Evolutionary conservation across 2,329 filamentous ascomycete genomes (phyloP).

Genomic region (Tolypocladium guangdongense): DNA sequence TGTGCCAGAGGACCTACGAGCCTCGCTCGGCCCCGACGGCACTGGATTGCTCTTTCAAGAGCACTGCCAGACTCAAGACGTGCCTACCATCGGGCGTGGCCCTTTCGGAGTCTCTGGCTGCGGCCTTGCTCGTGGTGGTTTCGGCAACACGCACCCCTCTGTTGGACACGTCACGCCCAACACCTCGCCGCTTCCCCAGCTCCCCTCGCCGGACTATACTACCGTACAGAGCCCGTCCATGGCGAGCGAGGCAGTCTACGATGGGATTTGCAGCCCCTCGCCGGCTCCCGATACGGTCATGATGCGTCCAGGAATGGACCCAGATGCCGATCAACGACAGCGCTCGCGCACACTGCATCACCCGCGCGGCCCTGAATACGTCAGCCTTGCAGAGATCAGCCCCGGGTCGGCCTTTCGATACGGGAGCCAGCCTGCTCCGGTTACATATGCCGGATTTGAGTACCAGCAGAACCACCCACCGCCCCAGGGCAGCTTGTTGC

Average conservation of each 20-base stretch:
- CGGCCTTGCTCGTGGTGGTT: neutral
- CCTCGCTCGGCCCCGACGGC: neutral
- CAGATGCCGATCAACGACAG: neutral
- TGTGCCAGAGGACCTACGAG: neutral
- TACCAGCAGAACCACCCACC: neutral
- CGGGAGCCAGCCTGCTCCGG: neutral
- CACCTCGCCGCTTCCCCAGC: neutral
- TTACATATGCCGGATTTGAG: neutral
- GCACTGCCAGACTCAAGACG: neutral
- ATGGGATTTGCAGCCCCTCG: neutral
- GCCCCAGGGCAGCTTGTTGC: neutral
- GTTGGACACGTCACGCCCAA: neutral
- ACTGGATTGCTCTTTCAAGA: neutral
- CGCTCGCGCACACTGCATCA: neutral
- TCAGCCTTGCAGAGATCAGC: neutral
- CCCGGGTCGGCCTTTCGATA: neutral
- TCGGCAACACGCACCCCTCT: neutral
- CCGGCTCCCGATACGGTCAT: neutral
- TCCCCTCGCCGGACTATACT: slow-evolving; percentile 2
- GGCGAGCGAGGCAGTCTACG: slow-evolving; percentile 3
- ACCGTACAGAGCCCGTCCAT: slow-evolving; percentile 2
- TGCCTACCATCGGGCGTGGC: too few relatives aligned
- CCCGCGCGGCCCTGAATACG: neutral
- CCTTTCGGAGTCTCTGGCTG: neutral
- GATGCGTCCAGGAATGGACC: neutral